A percentile compares a stretch with the other conserved stretches of the same genome.
Conservation (phyloP, 2,329 filamentous ascomycete genomes). For the Calonectria honghensis region DNA sequence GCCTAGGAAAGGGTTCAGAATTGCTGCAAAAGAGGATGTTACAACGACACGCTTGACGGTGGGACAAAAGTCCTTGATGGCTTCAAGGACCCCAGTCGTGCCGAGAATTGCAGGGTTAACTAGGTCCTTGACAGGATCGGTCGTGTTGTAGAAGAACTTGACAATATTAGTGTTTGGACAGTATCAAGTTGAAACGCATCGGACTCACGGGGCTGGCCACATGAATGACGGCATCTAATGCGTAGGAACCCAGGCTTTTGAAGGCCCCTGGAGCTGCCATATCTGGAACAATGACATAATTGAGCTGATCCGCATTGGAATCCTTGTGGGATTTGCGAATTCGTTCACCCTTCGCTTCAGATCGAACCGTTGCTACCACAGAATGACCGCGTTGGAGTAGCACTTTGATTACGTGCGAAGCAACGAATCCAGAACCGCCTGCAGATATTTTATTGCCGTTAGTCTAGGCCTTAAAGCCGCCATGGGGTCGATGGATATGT, state of each 20-base stretch:
- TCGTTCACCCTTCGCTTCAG: conserved; percentile 14
- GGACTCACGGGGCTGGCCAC: conserved; percentile 29
- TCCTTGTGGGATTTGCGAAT: conserved; percentile 11
- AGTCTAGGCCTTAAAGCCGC: neutral
- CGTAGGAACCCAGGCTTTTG: neutral
- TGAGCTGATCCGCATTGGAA: neutral
- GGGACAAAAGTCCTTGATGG: conserved; percentile 16
- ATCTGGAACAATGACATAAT: conserved; percentile 26
- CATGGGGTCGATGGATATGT: neutral
- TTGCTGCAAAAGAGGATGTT: conserved; percentile 67
- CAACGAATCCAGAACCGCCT: conserved; percentile 36
- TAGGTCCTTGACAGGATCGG: conserved; percentile 28
- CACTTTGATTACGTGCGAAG: conserved; percentile 27
- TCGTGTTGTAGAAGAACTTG: conserved; percentile 5
- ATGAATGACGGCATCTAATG: conserved; percentile 30
- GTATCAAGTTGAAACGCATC: too few species aligned
- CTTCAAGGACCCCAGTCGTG: conserved; percentile 25
- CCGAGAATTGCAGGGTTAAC: conserved; percentile 36
- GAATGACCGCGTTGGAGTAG: conserved; percentile 31
- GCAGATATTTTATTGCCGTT: neutral
- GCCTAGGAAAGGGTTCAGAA: conserved; percentile 56
- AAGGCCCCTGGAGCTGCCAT: conserved; percentile 13
- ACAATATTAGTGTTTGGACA: too few species aligned
- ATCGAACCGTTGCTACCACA: conserved; percentile 30
- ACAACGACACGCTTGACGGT: conserved; percentile 65